phyloP scores from a whole-genome alignment of 2,329 filamentous ascomycete species.

The Pyrenophora graminea region DNA sequence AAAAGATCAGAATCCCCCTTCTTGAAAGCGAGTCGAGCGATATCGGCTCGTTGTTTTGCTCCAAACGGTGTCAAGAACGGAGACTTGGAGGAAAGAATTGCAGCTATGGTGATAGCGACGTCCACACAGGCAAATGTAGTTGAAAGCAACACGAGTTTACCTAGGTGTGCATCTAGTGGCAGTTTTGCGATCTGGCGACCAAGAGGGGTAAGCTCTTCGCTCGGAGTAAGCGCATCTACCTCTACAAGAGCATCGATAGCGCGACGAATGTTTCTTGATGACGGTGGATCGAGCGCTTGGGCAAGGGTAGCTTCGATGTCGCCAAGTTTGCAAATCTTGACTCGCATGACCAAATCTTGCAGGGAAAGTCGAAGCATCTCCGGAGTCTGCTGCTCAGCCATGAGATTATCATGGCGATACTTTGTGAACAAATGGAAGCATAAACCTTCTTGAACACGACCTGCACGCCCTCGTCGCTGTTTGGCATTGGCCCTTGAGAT shows the following conservation, averaged over 20 bases:
- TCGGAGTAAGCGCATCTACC: slow-evolving; percentile 80
- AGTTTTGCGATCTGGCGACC: slow-evolving; percentile 85
- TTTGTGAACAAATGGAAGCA: slow-evolving; percentile 97
- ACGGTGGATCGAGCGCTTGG: slow-evolving; percentile 87
- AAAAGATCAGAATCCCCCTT: slow-evolving; percentile 88
- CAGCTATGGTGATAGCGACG: slow-evolving; percentile 87
- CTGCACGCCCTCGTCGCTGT: slow-evolving; percentile 88
- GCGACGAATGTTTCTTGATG: slow-evolving; percentile 86
- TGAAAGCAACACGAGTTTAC: slow-evolving; percentile 87
- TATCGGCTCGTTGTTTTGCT: slow-evolving; percentile 79
- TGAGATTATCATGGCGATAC: slow-evolving; percentile 78
- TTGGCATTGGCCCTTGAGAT: slow-evolving; percentile 96
- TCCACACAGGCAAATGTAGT: slow-evolving; percentile 89
- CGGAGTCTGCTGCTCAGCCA: slow-evolving; percentile 91
- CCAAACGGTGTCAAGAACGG: slow-evolving; percentile 89
- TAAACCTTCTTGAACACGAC: slow-evolving; percentile 90
- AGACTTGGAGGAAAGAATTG: slow-evolving; percentile 91
- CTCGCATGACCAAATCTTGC: slow-evolving; percentile 91
- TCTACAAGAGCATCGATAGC: slow-evolving; percentile 93
- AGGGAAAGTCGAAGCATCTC: slow-evolving; percentile 94
- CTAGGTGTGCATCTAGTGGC: slow-evolving; percentile 90
- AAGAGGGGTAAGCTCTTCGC: slow-evolving; percentile 83
- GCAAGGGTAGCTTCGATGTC: slow-evolving; percentile 88
- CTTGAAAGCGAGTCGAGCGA: slow-evolving; percentile 76
- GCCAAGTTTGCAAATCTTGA: slow-evolving; percentile 96